Evolutionary conservation across 495 filamentous ascomycete species (phyloP), one percentile per base, ranked within the genome.

Genomic region (Penicillium canescens): DNA sequence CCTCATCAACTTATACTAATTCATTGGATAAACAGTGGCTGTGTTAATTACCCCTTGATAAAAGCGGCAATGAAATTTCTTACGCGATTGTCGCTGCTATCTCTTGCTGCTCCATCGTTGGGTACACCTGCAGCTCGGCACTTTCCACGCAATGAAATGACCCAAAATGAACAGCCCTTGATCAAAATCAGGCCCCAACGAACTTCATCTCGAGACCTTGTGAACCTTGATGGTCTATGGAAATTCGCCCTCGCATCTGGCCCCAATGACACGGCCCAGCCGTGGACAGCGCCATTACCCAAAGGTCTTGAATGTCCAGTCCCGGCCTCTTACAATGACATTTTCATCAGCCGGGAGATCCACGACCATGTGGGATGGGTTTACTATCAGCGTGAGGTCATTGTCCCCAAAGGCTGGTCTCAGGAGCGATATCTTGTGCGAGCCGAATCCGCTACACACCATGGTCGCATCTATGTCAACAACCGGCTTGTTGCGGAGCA

Each of bases 351-450:
- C n/a, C 36, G 24, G 2, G 26, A 50, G 2, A 50, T 50, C 37
- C 47, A 34, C 11, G 37, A 50, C 37, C 47, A 50, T 6, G 47
- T 50, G 4, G 47, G 47, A 21, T 50, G 47, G 47, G 47, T 50
- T 11, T 50, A 50, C 14, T 50, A 50, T 20, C 47, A 50, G 16
- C 47, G 47, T 18, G 47, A 50, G 31, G 47, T 50, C 4, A 33
- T 34, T 5, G 47, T 50, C 10, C 47, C 47, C 14, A 50, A 41
- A 16, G 47, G 47, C 36, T 50, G 47, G 47, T 50, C 47, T 6
- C 26, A 50, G 26, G 47, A 50, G 24, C 36, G 38, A 21, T 50
- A 50, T 26, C 16, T 50, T 14, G 47, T 50, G 0, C 47, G 47
- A 34, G 47, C 47, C n/a, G 47, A 50, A 8, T 40, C 37, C 3